Percentiles rank a stretch among this genome's conserved stretches.
Conservation (phyloP, 805 yeast species). For the Metschnikowia henanensis region DNA sequence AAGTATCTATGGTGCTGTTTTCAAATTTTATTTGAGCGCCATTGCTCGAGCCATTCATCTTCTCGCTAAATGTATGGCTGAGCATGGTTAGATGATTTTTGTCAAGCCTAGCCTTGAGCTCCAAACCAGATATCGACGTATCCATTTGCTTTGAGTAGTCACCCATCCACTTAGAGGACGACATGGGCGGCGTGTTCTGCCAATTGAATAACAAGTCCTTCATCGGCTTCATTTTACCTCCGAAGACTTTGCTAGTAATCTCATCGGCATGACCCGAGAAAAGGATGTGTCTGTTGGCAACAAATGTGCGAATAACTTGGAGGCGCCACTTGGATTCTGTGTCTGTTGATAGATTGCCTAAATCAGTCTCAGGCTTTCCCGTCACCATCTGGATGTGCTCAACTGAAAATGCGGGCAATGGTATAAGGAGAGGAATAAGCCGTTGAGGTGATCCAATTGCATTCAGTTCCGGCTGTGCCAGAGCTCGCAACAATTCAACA, state of each 20-base stretch:
- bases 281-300: conserved; percentile 29
- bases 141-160: conserved; percentile 22
- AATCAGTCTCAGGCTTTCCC: conserved; percentile 23
- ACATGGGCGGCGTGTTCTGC: conserved; percentile 18
- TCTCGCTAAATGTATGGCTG: conserved; percentile 5
- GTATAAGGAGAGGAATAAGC: conserved; percentile 35
- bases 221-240: conserved; percentile 17
- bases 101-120: conserved; percentile 16
- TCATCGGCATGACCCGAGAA: conserved; percentile 25
- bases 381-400: conserved; percentile 28
- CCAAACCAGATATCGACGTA: conserved; percentile 24
- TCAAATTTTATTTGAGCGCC: background rate
- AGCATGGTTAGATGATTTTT: conserved; percentile 13
- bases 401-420: conserved; percentile 34
- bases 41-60: conserved; percentile 2
- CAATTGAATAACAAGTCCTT: conserved; percentile 28
- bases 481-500: conserved; percentile 32
- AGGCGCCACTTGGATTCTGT: conserved; percentile 34
- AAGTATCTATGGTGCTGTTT: conserved; percentile 15
- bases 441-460: background rate
- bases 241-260: too few species aligned
- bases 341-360: conserved; percentile 19
- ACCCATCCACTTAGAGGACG: conserved; percentile 17
- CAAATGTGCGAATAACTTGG: conserved; percentile 27
- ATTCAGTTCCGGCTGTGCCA: conserved; percentile 5